These are phyloP conservation scores for Nitzschia sp. DNA, from an alignment of 108 stramenopile genomes.

Conservation along the genomic window DNA sequence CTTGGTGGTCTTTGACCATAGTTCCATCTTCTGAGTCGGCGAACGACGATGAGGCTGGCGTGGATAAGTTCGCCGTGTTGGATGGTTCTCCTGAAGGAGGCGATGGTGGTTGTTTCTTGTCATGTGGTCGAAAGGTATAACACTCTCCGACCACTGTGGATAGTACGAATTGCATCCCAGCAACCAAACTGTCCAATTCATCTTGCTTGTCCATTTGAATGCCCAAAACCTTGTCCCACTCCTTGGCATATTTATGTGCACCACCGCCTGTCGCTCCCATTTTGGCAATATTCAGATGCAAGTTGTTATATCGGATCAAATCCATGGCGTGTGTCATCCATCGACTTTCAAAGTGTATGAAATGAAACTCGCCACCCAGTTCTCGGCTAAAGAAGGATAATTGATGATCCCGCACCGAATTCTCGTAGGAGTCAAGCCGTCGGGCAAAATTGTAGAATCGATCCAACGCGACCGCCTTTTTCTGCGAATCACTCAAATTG, in stretches of 20 bases:
- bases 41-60: not conserved
- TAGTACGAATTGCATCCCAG: constrained; percentile 96
- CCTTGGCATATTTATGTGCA: constrained; percentile 94
- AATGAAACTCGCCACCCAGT: constrained; percentile 94
- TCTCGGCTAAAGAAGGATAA: constrained; percentile 86
- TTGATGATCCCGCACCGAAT: constrained; percentile 85
- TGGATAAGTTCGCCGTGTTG: not conserved
- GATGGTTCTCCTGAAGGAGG: not conserved
- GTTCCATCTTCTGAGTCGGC: not conserved
- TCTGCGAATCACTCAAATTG: constrained; percentile 46
- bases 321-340: constrained; percentile 91
- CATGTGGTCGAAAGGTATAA: constrained; percentile 91
- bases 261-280: constrained; percentile 95
- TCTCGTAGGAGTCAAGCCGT: constrained; percentile 63
- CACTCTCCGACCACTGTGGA: constrained; percentile 91
- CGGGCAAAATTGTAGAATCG: constrained; percentile 84
- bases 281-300: constrained; percentile 76
- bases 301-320: constrained; percentile 75
- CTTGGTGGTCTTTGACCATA: not conserved
- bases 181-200: constrained; percentile 94
- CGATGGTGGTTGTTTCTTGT: constrained; percentile 19
- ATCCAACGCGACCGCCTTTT: constrained; percentile 74
- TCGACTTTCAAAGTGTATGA: constrained; percentile 96
- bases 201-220: constrained; percentile 92
- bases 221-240: constrained; percentile 82